Percentiles rank a stretch among this genome's conserved stretches.
Conservation (phyloP, 2,329 filamentous ascomycete species). For the Botrytis hyacinthi region DNA sequence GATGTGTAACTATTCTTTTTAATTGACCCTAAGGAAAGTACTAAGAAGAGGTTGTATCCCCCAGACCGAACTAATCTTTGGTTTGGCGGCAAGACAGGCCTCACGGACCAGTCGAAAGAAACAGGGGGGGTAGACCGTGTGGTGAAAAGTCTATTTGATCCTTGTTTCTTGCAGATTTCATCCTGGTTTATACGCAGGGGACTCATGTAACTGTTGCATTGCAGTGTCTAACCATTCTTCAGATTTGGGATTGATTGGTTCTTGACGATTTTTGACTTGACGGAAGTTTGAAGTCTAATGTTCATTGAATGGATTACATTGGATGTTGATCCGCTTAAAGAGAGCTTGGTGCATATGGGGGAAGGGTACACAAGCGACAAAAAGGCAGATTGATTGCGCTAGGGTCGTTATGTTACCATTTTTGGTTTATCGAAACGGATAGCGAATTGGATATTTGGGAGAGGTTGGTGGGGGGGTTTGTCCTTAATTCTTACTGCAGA, state of each 20-base stretch:
- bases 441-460: neutral
- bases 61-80: conserved; percentile 13
- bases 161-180: neutral
- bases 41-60: conserved; percentile 2
- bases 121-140: neutral
- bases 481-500: neutral
- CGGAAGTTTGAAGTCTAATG: neutral
- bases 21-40: neutral
- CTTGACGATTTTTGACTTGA: neutral
- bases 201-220: conserved; percentile 17
- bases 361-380: neutral
- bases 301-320: neutral
- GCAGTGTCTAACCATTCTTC: conserved; percentile 6
- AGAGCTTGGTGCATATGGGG: neutral
- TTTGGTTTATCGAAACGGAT: neutral
- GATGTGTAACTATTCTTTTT: neutral
- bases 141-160: neutral
- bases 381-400: neutral
- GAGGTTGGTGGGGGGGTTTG: neutral
- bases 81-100: conserved; percentile 17
- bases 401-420: neutral
- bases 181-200: conserved; percentile 12
- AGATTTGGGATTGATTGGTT: conserved; percentile 1
- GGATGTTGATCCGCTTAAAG: conserved; percentile 3
- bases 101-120: conserved; percentile 13